A percentile compares a stretch with the other conserved stretches of the same genome.
These are phyloP conservation scores for Astrothelium macrocarpum DNA, from an alignment of 495 filamentous ascomycete genomes.

Conservation along the genomic window DNA sequence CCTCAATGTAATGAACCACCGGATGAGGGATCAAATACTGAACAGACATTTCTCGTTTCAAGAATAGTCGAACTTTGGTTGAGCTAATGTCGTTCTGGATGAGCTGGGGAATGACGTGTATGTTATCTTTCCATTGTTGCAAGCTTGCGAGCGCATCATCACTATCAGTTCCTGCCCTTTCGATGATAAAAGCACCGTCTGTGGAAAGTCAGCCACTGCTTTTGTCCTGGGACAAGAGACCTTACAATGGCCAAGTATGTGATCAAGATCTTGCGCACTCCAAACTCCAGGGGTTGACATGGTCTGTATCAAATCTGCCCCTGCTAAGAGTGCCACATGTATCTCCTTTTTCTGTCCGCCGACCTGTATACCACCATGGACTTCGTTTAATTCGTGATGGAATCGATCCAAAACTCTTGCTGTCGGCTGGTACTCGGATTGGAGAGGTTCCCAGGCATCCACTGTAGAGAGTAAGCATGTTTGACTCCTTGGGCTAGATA, in stretches of 20 bases:
- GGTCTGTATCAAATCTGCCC: slow-evolving; percentile 54
- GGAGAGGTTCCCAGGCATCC: slow-evolving; percentile 67
- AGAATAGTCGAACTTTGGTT: slow-evolving; percentile 78
- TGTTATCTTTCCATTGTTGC: slow-evolving; percentile 65
- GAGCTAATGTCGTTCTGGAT: slow-evolving; percentile 86
- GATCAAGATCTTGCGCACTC: slow-evolving; percentile 71
- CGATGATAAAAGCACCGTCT: slow-evolving; percentile 23
- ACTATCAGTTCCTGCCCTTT: slow-evolving; percentile 81
- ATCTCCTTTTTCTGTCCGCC: slow-evolving; percentile 48
- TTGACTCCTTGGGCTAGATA: slow-evolving; percentile 8
- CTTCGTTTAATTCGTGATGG: slow-evolving; percentile 74
- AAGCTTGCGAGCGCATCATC: slow-evolving; percentile 44
- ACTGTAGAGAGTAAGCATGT: slow-evolving; percentile 33
- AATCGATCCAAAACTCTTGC: slow-evolving; percentile 85
- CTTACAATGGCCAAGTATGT: slow-evolving; percentile 49
- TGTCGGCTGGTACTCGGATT: slow-evolving; percentile 77
- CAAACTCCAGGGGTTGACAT: slow-evolving; percentile 71
- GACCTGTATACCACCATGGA: slow-evolving; percentile 61
- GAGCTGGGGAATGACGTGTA: slow-evolving; percentile 78
- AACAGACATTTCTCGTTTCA: slow-evolving; percentile 71
- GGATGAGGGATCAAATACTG: slow-evolving; percentile 53
- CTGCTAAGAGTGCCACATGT: slow-evolving; percentile 65
- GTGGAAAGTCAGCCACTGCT: background rate
- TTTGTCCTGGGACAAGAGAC: background rate
- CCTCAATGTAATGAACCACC: slow-evolving; percentile 70